These are phyloP conservation scores for Diutina scorzettiae DNA, from an alignment of 1,139 yeast species.

Conservation along the genomic window DNA sequence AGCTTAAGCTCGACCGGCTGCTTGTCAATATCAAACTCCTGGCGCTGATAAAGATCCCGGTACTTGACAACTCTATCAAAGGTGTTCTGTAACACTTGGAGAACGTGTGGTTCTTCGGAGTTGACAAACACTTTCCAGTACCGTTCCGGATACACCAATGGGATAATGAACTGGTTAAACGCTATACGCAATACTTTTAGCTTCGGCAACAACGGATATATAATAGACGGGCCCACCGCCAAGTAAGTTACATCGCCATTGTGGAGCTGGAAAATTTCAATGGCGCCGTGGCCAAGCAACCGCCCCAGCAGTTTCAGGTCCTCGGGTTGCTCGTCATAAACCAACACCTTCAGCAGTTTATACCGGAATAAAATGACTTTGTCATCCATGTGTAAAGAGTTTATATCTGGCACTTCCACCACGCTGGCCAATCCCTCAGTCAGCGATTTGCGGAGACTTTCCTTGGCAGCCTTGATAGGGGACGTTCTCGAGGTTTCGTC, in stretches of 20 bases:
- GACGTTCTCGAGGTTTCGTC: constrained; percentile 17
- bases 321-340: constrained; percentile 28
- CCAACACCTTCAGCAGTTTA: constrained; percentile 27
- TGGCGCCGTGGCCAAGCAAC: constrained; percentile 46
- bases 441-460: constrained; percentile 11
- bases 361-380: constrained; percentile 27
- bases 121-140: constrained; percentile 54
- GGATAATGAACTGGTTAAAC: constrained; percentile 44
- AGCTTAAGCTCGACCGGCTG: constrained; percentile 12
- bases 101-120: constrained; percentile 20
- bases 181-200: constrained; percentile 44
- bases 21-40: constrained; percentile 9
- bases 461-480: constrained; percentile 20
- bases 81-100: constrained; percentile 25
- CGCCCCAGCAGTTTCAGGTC: constrained; percentile 25
- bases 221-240: constrained; percentile 39
- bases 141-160: constrained; percentile 59
- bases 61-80: constrained; percentile 33
- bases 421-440: constrained; percentile 6
- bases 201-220: constrained; percentile 56
- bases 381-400: constrained; percentile 18
- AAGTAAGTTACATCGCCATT: constrained; percentile 53
- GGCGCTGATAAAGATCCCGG: constrained; percentile 12
- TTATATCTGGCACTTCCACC: constrained; percentile 7
- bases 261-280: constrained; percentile 54